Evolutionary conservation across 192 early-diverging fungal genomes (phyloP), one percentile per base, ranked within the genome.

Genomic region (Backusella tarrabulga): DNA sequence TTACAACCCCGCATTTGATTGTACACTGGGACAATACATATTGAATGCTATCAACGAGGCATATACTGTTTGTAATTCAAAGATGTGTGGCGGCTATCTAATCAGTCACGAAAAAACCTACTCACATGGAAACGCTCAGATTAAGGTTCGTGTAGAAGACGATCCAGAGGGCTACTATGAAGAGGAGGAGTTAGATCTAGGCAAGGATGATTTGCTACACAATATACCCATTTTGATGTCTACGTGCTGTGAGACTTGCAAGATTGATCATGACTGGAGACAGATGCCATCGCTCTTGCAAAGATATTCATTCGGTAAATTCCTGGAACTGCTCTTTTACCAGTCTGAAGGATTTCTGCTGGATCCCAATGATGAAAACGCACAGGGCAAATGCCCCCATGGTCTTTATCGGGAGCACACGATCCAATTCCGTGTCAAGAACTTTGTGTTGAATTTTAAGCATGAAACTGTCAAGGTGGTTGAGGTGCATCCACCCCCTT

Each of bases 281-380:
- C 71, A 26, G 6, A 92, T 99, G 88, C 93, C 95, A 0, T 91
- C 92, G 21, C 91, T 93, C 38, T 88, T 93, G 21, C 95, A 93
- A 91, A 93, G 94, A 69, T 96, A 95, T 80, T 99, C 98, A 6
- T 97, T 98, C 88, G 98, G 96, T 69, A 99, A 99, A 84, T 98
- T 94, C 78, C 81, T 99, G 23, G 98, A 99, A 81, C 83, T 96
- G 5, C 87, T 94, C 0, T 96, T 98, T 67, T 97, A 99, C 83
- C 92, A 93, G 83, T 83, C 82, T 12, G 81, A 81, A 14, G 38
- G 29, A 6, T 40, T 19, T 1, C 23, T 21, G 14, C 41, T 67
- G 21, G 29, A 35, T 38, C 34, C 32, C n/a, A 68, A 79, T 11
- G 77, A 94, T n/a, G 77, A 72, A 7, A 91, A 89, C 35, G 87